Evolutionary conservation across 2,329 filamentous ascomycete species (phyloP).

Genomic region (Diaporthe vexans): DNA sequence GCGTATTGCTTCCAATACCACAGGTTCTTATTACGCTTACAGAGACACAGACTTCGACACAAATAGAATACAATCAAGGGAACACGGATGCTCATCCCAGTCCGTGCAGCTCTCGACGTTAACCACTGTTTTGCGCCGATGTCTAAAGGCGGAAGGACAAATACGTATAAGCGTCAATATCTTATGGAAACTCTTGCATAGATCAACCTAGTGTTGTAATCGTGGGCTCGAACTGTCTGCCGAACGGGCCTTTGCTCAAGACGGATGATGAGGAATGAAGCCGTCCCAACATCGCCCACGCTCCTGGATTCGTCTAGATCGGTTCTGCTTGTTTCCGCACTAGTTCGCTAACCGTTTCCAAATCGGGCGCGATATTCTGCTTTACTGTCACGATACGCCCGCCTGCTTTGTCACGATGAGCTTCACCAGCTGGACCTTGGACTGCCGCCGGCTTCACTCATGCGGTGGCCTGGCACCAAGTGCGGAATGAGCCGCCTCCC

Average conservation of each 20-base stretch:
- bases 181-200: not conserved
- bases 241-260: conserved; percentile 16
- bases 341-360: conserved; percentile 52
- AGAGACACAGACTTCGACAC: not conserved
- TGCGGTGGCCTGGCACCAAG: conserved; percentile 39
- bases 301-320: conserved; percentile 19
- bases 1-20: not conserved
- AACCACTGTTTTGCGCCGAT: not conserved
- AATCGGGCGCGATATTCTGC: conserved; percentile 45
- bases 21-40: not conserved
- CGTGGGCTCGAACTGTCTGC: conserved; percentile 26
- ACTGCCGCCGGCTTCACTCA: conserved; percentile 42
- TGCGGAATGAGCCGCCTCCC: conserved; percentile 8
- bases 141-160: not conserved
- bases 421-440: conserved; percentile 28
- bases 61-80: not conserved
- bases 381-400: conserved; percentile 43
- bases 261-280: not conserved
- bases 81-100: not conserved
- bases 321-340: conserved; percentile 46
- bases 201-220: not conserved
- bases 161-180: not conserved
- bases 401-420: conserved; percentile 41
- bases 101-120: not conserved
- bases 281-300: conserved; percentile 2